Conservation (phyloP, 2,329 filamentous ascomycete species). For the Clonostachys rosea region DNA sequence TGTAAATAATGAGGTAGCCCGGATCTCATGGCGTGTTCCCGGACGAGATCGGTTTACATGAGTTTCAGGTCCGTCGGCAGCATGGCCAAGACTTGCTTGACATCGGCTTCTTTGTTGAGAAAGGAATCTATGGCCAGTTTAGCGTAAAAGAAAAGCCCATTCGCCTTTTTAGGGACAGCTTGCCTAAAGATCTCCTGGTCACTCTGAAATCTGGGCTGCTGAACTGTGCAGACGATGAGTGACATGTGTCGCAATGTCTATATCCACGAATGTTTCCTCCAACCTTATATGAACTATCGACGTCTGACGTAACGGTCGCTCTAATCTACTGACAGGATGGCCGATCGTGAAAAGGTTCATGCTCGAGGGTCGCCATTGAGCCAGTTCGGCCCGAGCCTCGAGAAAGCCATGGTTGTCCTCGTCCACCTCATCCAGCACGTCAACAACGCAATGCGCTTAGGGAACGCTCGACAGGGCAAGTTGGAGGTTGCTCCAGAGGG, state of each 20-base stretch:
- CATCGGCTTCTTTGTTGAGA: not conserved
- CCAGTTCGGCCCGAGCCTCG: no score
- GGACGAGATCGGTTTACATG: slow-evolving; percentile 4
- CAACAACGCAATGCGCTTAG: no score
- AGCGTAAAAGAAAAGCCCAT: slow-evolving; percentile 38
- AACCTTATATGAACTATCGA: slow-evolving; percentile 26
- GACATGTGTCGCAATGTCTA: slow-evolving; percentile 33
- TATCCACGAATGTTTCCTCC: slow-evolving; percentile 24
- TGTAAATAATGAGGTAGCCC: slow-evolving; percentile 23
- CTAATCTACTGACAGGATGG: slow-evolving; percentile 23
- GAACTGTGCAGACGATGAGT: slow-evolving; percentile 7
- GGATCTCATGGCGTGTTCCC: slow-evolving; percentile 12
- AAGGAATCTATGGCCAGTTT: slow-evolving; percentile 29
- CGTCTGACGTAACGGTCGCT: slow-evolving; percentile 17
- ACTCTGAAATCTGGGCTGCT: slow-evolving; percentile 10
- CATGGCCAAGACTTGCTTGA: not conserved
- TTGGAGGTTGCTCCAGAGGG: no score
- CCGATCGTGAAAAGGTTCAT: slow-evolving; percentile 39
- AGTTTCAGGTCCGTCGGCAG: slow-evolving; percentile 3
- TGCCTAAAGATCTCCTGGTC: slow-evolving; percentile 15
- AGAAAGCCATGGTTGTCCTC: no score
- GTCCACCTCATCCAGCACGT: no score
- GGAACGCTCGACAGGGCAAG: no score
- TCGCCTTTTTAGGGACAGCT: slow-evolving; percentile 11
- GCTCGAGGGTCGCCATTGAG: slow-evolving; percentile 13